These are phyloP conservation scores for Lithohypha guttulata DNA, from an alignment of 2,329 filamentous ascomycete genomes.

Conservation along the genomic window DNA sequence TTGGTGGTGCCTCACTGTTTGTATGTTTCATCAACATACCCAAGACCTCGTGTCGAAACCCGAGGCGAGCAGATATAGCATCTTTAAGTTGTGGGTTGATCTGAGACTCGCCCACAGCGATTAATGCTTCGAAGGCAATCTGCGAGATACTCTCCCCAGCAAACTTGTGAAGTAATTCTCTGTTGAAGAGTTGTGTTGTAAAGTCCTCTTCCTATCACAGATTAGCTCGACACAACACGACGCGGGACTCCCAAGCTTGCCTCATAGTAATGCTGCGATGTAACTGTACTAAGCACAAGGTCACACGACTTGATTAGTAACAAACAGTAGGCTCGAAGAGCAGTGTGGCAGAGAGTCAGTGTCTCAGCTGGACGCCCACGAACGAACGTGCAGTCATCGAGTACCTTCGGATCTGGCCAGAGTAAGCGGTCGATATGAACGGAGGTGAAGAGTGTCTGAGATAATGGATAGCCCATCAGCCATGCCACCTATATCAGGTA, in stretches of 20 bases:
- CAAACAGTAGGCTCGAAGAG: slow-evolving; percentile 77
- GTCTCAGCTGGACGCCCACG: slow-evolving; percentile 22
- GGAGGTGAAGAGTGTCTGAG: slow-evolving; percentile 88
- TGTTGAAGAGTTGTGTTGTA: slow-evolving; percentile 79
- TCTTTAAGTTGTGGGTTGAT: slow-evolving; percentile 30
- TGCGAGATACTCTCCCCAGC: slow-evolving; percentile 45
- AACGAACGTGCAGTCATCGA: slow-evolving; percentile 56
- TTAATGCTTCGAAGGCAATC: slow-evolving; percentile 45
- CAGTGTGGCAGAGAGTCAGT: slow-evolving; percentile 42
- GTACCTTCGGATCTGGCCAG: slow-evolving; percentile 52
- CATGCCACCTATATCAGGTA: slow-evolving; percentile 63
- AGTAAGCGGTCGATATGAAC: slow-evolving; percentile 78
- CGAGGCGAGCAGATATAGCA: slow-evolving; percentile 51
- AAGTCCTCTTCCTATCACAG: slow-evolving; percentile 77
- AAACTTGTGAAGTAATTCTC: slow-evolving; percentile 60
- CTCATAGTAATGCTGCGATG: slow-evolving; percentile 83
- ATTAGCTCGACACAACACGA: slow-evolving; percentile 12
- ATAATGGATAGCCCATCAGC: slow-evolving; percentile 91
- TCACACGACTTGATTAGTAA: slow-evolving; percentile 74
- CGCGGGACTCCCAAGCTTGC: slow-evolving; percentile 34
- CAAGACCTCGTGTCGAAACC: slow-evolving; percentile 13
- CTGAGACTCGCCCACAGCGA: slow-evolving; percentile 35
- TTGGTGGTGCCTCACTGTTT: neutral
- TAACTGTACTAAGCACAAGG: slow-evolving; percentile 65
- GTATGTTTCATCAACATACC: slow-evolving; percentile 22